phyloP scores from a whole-genome alignment of 1,284 basidiomycete genomes.

The Sutorius eximius region DNA sequence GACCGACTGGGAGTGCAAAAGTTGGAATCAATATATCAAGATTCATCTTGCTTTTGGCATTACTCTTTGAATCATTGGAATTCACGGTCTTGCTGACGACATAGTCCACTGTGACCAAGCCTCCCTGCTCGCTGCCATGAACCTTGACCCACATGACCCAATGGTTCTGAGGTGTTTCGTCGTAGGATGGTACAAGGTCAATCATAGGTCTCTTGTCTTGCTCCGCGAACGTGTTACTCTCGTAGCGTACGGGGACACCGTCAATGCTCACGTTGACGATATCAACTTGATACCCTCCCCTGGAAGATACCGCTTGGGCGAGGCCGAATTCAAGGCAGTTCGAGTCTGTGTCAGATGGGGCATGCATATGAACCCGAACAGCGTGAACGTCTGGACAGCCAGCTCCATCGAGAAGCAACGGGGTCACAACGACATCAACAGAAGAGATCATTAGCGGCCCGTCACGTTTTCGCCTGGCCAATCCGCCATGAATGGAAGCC shows the following conservation, averaged over 20 bases:
- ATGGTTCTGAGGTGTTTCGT: conserved; percentile 48
- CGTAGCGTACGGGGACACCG: conserved; percentile 61
- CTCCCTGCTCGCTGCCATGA: conserved; percentile 49
- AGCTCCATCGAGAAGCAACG: conserved; percentile 39
- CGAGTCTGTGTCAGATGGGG: conserved; percentile 54
- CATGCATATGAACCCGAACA: conserved; percentile 55
- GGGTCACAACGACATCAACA: conserved; percentile 54
- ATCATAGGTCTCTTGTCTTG: conserved; percentile 37
- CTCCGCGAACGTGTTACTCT: conserved; percentile 45
- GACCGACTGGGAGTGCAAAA: conserved; percentile 64
- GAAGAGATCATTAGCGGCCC: conserved; percentile 63
- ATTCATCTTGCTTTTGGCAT: conserved; percentile 31
- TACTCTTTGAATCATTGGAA: conserved; percentile 32
- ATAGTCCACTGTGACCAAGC: conserved; percentile 62
- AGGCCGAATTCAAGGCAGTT: conserved; percentile 81
- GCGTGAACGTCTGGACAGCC: conserved; percentile 50
- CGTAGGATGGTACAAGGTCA: conserved; percentile 44
- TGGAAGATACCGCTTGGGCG: conserved; percentile 40
- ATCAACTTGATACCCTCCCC: conserved; percentile 44
- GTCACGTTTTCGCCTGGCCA: conserved; percentile 43
- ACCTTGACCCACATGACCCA: conserved; percentile 69
- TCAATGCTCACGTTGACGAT: conserved; percentile 62
- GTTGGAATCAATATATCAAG: conserved; percentile 62
- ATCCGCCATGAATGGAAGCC: conserved; percentile 23
- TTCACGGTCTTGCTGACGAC: conserved; percentile 42